Evolutionary conservation across 1,139 yeast genomes (phyloP).

Genomic region (Geotrichum candidum): DNA sequence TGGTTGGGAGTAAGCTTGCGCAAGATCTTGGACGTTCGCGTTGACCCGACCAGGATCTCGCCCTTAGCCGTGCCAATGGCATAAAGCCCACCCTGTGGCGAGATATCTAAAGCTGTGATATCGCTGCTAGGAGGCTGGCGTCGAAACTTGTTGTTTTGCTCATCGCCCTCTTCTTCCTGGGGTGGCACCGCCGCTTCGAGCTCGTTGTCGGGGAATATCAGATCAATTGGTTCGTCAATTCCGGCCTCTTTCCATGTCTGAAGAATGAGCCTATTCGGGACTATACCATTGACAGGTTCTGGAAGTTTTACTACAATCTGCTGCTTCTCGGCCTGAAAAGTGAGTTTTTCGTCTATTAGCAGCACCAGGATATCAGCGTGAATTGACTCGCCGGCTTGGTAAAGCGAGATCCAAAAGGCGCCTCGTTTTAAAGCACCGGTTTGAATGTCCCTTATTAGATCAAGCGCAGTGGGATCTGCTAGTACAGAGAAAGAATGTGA

Average conservation of each 20-base stretch:
- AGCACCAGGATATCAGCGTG: slow-evolving; percentile 5
- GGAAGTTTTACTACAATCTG: background rate
- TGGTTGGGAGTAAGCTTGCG: slow-evolving; percentile 37
- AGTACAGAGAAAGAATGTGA: background rate
- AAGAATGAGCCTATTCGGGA: background rate
- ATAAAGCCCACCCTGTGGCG: slow-evolving; percentile 31
- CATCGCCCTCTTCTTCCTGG: background rate
- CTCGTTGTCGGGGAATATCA: slow-evolving; percentile 14
- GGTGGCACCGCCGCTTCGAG: slow-evolving; percentile 12
- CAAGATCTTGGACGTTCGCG: slow-evolving; percentile 14
- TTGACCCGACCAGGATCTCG: slow-evolving; percentile 29
- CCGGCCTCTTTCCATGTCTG: slow-evolving; percentile 9
- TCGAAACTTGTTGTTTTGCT: background rate
- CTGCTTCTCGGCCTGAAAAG: background rate
- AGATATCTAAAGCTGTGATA: slow-evolving; percentile 35
- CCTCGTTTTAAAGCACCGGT: slow-evolving; percentile 25
- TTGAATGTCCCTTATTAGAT: slow-evolving; percentile 35
- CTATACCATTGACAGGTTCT: background rate
- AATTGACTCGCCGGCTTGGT: background rate
- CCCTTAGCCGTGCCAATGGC: slow-evolving; percentile 47
- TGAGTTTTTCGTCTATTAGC: background rate
- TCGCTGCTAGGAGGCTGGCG: slow-evolving; percentile 2
- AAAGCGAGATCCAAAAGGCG: slow-evolving; percentile 36
- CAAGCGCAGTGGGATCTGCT: slow-evolving; percentile 19
- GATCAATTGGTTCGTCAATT: slow-evolving; percentile 16